Conservation (phyloP, 2,329 filamentous ascomycete species). For the Aspergillus pseudonomiae region DNA sequence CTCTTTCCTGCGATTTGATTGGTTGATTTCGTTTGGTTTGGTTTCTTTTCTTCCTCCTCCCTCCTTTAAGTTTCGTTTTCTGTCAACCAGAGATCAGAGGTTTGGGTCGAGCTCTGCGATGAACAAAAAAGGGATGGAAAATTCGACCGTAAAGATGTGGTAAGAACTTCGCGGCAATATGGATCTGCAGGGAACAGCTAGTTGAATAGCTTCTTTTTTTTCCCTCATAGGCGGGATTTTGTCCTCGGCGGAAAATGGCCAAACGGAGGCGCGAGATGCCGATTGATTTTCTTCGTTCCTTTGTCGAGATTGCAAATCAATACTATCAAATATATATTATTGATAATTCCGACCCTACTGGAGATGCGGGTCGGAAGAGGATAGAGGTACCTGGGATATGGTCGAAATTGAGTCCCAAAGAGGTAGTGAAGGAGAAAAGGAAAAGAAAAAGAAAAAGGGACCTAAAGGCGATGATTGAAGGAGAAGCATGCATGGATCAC, state of each 20-base stretch:
- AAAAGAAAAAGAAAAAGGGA: conserved; percentile 5
- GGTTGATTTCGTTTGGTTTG: not conserved
- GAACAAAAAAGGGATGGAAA: not conserved
- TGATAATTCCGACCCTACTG: not conserved
- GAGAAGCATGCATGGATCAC: conserved; percentile 19
- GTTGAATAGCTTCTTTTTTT: conserved; percentile 10
- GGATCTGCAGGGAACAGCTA: conserved; percentile 14
- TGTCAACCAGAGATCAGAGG: conserved; percentile 4
- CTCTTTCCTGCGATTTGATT: not conserved
- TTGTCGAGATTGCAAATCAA: not conserved
- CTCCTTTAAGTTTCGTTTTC: conserved; percentile 5
- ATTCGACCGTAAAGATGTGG: not conserved
- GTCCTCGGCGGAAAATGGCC: conserved; percentile 4
- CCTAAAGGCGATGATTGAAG: conserved; percentile 6
- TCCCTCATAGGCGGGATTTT: conserved; percentile 9
- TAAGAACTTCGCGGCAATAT: not conserved
- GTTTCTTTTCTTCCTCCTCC: conserved; percentile 9
- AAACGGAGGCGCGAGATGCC: conserved; percentile 7
- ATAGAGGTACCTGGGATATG: not conserved
- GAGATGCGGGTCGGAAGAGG: not conserved
- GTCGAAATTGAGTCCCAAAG: not conserved
- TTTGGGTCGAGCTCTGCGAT: conserved; percentile 9
- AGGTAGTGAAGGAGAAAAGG: conserved; percentile 9
- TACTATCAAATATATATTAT: not conserved
- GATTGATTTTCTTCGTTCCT: conserved; percentile 1